A percentile compares a stretch with the other conserved stretches of the same genome.
Conservation (phyloP, 805 yeast genomes). For the Yarrowia hollandica region DNA sequence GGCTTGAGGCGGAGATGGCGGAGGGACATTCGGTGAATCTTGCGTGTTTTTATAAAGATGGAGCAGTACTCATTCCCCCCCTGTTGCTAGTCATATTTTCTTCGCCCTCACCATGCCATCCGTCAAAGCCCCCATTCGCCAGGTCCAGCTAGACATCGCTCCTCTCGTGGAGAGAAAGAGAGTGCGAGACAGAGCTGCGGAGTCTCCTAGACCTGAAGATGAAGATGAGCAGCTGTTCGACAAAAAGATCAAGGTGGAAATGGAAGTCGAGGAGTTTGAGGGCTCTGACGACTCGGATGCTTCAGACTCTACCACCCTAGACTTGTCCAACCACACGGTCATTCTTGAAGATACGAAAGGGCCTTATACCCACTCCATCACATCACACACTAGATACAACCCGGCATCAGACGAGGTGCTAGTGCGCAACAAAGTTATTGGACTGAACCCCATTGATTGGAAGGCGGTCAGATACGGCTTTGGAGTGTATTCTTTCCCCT, state of each 20-base stretch:
- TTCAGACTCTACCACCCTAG: background rate
- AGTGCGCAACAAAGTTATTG: conserved; percentile 23
- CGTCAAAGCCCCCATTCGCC: background rate
- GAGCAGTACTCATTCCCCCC: background rate
- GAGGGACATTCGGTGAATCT: background rate
- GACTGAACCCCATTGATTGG: conserved; percentile 29
- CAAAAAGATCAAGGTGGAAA: background rate
- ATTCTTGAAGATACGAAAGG: conserved; percentile 7
- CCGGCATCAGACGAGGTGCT: conserved; percentile 24
- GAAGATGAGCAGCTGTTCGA: conserved; percentile 10
- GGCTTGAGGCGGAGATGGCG: conserved; percentile 28
- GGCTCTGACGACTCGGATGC: background rate
- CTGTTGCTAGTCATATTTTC: background rate
- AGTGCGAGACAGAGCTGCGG: background rate
- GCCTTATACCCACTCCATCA: background rate
- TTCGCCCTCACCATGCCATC: background rate
- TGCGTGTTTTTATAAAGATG: background rate
- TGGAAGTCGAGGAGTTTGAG: background rate
- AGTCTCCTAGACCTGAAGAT: background rate
- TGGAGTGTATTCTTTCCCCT: conserved; percentile 26
- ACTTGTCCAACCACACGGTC: conserved; percentile 1
- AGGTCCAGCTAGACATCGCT: background rate
- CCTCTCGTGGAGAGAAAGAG: background rate
- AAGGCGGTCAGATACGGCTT: conserved; percentile 25
- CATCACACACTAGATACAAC: background rate